Conservation (phyloP, 2,329 filamentous ascomycete genomes). For the Ophiostoma fasciatum region DNA sequence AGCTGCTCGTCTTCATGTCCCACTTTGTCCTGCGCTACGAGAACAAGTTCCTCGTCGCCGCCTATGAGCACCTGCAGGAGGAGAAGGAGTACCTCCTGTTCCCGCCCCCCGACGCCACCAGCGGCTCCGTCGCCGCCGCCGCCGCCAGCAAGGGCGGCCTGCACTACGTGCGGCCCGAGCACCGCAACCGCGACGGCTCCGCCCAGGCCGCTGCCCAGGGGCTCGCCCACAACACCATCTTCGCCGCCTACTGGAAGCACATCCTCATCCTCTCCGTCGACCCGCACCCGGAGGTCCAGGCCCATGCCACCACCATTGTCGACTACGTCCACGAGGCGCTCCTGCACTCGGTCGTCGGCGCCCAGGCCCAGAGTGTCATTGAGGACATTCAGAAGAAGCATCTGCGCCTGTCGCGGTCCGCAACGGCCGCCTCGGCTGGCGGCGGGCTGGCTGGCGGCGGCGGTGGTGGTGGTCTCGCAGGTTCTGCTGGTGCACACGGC, state of each 20-base stretch:
- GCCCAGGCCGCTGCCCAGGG: constrained; percentile 42
- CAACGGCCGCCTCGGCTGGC: constrained; percentile 24
- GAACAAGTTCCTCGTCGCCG: constrained; percentile 80
- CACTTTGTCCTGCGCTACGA: constrained; percentile 82
- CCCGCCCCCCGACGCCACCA: constrained; percentile 29
- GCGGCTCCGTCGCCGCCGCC: constrained; percentile 23
- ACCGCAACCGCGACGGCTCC: constrained; percentile 40
- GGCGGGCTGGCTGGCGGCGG: constrained; percentile 28
- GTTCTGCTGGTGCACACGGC: too few species aligned
- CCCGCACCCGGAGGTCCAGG: constrained; percentile 83
- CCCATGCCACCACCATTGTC: constrained; percentile 69
- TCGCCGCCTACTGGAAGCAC: constrained; percentile 89
- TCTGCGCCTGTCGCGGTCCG: constrained; percentile 29
- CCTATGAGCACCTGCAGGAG: constrained; percentile 78
- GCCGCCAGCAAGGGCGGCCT: constrained; percentile 46
- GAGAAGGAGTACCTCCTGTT: constrained; percentile 56
- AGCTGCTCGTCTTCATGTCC: constrained; percentile 86
- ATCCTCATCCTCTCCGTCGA: constrained; percentile 82
- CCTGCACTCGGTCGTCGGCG: constrained; percentile 60
- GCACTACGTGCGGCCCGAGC: constrained; percentile 42
- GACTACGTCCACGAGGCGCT: constrained; percentile 73
- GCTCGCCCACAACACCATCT: constrained; percentile 75
- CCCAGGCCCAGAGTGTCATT: constrained; percentile 55
- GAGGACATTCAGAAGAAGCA: constrained; percentile 51
- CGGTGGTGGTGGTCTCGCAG: too few species aligned